A percentile compares a stretch with the other conserved stretches of the same genome.
phyloP scores from a whole-genome alignment of 225 moss, liverwort and hornwort species.

The Thuidium tamariscinum region DNA sequence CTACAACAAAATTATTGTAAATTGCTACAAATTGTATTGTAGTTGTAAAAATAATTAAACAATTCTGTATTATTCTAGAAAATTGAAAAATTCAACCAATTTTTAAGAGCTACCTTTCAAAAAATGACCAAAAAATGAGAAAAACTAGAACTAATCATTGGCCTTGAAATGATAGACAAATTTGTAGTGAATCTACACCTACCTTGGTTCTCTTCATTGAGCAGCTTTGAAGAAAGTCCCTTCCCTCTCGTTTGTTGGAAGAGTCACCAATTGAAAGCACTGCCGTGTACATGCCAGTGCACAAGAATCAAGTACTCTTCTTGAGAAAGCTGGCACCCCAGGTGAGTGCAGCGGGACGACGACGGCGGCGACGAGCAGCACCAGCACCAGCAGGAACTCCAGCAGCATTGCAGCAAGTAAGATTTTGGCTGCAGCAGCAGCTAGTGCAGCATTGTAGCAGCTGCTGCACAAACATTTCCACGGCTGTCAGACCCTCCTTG shows the following conservation, averaged over 20 bases:
- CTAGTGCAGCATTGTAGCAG: neutral
- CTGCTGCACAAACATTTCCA: neutral
- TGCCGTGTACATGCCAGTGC: neutral
- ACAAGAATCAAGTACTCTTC: neutral
- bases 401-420: neutral
- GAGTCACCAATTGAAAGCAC: neutral
- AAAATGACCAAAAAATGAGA: neutral
- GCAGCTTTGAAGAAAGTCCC: neutral
- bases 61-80: too few relatives aligned
- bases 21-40: neutral
- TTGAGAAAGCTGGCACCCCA: neutral
- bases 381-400: neutral
- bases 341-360: neutral
- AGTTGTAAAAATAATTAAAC: too few relatives aligned
- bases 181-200: neutral
- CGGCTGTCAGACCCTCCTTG: neutral
- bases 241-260: neutral
- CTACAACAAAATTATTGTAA: neutral
- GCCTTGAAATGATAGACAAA: neutral
- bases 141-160: neutral
- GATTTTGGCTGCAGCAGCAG: neutral
- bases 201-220: neutral
- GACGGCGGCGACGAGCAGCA: neutral
- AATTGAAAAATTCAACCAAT: neutral
- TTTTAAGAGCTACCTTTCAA: neutral